These are phyloP conservation scores for Termitomyces sp. DNA, from an alignment of 768 basidiomycete genomes.

Conservation along the genomic window DNA sequence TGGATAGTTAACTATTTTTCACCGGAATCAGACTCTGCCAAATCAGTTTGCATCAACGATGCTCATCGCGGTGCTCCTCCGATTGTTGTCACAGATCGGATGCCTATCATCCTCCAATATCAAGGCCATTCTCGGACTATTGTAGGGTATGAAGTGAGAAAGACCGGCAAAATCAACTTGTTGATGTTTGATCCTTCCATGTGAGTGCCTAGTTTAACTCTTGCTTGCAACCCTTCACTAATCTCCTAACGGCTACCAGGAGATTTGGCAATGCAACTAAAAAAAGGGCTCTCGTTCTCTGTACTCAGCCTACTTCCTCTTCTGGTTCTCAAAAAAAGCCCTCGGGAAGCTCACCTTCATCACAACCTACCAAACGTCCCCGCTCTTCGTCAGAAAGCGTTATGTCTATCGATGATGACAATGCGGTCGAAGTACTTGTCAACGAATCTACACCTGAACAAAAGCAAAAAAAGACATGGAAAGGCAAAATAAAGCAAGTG, in stretches of 20 bases:
- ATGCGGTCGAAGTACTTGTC: slow-evolving; percentile 12
- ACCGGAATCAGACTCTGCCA: slow-evolving; percentile 15
- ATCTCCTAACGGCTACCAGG: slow-evolving; percentile 7
- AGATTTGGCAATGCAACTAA: slow-evolving; percentile 1
- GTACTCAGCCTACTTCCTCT: background rate
- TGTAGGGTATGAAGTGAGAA: slow-evolving; percentile 73
- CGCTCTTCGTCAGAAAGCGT: slow-evolving; percentile 3
- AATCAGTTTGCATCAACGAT: slow-evolving; percentile 40
- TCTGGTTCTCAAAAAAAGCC: slow-evolving; percentile 2
- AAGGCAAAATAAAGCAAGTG: background rate
- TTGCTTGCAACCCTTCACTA: background rate
- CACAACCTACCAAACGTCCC: slow-evolving; percentile 21
- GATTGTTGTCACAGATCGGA: slow-evolving; percentile 51
- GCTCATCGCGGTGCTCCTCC: slow-evolving; percentile 44
- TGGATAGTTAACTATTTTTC: slow-evolving; percentile 80
- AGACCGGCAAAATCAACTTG: slow-evolving; percentile 52
- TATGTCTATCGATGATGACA: slow-evolving; percentile 24
- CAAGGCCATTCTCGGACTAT: slow-evolving; percentile 83
- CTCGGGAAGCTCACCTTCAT: background rate
- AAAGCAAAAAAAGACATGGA: background rate
- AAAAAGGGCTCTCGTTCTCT: slow-evolving; percentile 7
- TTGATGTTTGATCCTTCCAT: slow-evolving; percentile 74
- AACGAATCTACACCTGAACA: background rate
- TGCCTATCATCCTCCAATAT: slow-evolving; percentile 83
- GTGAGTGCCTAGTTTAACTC: slow-evolving; percentile 28